These are phyloP conservation scores for Elsinoe fawcettii DNA, from an alignment of 2,329 filamentous ascomycete species.

Conservation along the genomic window DNA sequence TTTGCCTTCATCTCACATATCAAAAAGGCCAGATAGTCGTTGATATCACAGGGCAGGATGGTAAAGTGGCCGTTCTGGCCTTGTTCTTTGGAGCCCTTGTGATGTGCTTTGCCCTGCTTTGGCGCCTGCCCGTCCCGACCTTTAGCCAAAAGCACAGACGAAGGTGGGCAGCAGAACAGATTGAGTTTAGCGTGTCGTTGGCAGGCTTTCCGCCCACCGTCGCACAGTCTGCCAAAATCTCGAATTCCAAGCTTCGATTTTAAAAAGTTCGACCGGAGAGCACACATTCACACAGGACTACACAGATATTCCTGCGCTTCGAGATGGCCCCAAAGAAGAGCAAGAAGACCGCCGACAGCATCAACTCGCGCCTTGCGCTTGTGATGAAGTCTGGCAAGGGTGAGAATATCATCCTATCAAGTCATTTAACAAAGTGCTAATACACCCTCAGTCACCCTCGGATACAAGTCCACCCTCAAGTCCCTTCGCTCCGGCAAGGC, in stretches of 20 bases:
- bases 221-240: constrained; percentile 10
- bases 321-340: constrained; percentile 68
- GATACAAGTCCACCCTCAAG: constrained; percentile 88
- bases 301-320: constrained; percentile 26
- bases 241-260: constrained; percentile 5
- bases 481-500: constrained; percentile 89
- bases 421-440: constrained; percentile 17
- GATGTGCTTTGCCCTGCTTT: neutral
- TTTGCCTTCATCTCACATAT: neutral
- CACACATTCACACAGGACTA: constrained; percentile 16
- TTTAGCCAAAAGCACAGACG: neutral
- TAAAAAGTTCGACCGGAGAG: constrained; percentile 18
- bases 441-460: constrained; percentile 64
- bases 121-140: neutral
- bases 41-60: neutral
- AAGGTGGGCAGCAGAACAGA: neutral
- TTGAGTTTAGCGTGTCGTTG: constrained; percentile 1
- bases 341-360: constrained; percentile 81
- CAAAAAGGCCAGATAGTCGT: constrained; percentile 5
- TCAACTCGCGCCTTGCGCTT: constrained; percentile 62
- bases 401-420: neutral
- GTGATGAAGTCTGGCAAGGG: constrained; percentile 61
- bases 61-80: constrained; percentile 4
- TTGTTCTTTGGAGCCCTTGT: neutral
- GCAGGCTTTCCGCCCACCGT: constrained; percentile 6